A percentile compares a stretch with the other conserved stretches of the same genome.
phyloP scores from a whole-genome alignment of 1,284 basidiomycete species.

The Paramarasmius palmivorus region DNA sequence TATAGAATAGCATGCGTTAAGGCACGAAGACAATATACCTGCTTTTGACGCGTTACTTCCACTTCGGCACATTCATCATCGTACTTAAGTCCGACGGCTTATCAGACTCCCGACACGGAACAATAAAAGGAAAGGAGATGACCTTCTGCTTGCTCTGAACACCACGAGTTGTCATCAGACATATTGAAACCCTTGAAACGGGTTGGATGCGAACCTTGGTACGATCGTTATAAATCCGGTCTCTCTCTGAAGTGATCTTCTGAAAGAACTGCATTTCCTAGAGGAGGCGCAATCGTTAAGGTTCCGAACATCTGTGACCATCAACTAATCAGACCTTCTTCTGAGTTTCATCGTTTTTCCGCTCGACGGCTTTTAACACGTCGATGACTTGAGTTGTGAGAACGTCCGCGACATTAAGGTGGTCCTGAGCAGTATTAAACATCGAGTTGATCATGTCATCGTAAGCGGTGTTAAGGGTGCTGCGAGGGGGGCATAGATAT shows the following conservation, averaged over 20 bases:
- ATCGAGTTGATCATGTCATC: constrained; percentile 64
- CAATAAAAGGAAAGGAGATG: constrained; percentile 8
- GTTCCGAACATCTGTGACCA: constrained; percentile 6
- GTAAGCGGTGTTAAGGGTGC: constrained; percentile 70
- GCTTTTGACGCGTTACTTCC: constrained; percentile 72
- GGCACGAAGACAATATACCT: constrained; percentile 46
- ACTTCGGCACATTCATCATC: constrained; percentile 75
- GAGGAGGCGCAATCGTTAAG: constrained; percentile 12
- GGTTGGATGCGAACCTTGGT: constrained; percentile 52
- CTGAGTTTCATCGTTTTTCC: constrained; percentile 63
- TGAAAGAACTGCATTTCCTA: constrained; percentile 72
- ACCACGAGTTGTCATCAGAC: neutral
- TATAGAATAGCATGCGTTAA: constrained; percentile 12
- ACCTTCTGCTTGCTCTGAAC: constrained; percentile 75
- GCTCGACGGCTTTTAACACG: constrained; percentile 59
- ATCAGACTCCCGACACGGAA: constrained; percentile 9
- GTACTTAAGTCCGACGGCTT: constrained; percentile 61
- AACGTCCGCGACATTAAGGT: constrained; percentile 64
- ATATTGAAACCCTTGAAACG: constrained; percentile 1
- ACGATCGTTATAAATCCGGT: constrained; percentile 66
- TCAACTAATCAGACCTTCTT: constrained; percentile 58
- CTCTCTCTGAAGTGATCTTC: constrained; percentile 69
- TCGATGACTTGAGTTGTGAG: constrained; percentile 63
- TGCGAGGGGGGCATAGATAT: constrained; percentile 29
- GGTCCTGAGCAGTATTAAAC: constrained; percentile 63